phyloP scores from a whole-genome alignment of 352 stramenopile genomes.

The Pythium coloratum region DNA sequence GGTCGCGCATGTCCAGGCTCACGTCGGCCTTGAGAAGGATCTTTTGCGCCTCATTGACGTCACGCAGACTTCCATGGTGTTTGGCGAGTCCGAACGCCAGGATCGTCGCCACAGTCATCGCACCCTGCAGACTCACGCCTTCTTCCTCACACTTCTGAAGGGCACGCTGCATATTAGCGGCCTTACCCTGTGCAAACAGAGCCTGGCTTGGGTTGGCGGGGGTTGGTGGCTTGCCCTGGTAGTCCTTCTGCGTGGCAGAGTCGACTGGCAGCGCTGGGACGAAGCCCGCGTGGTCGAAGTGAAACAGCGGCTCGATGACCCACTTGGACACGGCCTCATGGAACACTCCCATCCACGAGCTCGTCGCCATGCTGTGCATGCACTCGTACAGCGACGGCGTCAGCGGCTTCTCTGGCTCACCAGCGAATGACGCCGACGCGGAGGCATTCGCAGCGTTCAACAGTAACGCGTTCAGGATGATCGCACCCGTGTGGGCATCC shows the following conservation, averaged over 20 bases:
- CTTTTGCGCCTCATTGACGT: background rate
- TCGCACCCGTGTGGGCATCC: constrained; percentile 40
- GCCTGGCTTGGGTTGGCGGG: constrained; percentile 47
- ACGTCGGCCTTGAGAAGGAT: constrained; percentile 47
- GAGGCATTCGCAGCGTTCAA: constrained; percentile 29
- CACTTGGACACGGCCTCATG: constrained; percentile 64
- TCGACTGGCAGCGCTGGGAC: constrained; percentile 41
- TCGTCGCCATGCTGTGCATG: constrained; percentile 46
- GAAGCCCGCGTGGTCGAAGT: constrained; percentile 58
- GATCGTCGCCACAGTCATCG: constrained; percentile 40
- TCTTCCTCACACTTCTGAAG: constrained; percentile 42
- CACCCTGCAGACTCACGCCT: constrained; percentile 44
- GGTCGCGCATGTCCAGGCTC: constrained; percentile 42
- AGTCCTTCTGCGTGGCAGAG: constrained; percentile 43
- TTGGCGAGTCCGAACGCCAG: constrained; percentile 48
- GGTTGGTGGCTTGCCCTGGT: constrained; percentile 28
- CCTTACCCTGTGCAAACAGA: constrained; percentile 43
- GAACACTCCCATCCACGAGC: constrained; percentile 46
- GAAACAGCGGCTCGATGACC: constrained; percentile 57
- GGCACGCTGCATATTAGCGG: constrained; percentile 40
- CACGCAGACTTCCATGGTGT: constrained; percentile 31
- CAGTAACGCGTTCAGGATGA: constrained; percentile 53
- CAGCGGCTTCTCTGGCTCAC: constrained; percentile 30
- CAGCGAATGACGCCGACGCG: background rate
- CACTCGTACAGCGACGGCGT: constrained; percentile 55